phyloP scores from a whole-genome alignment of 768 basidiomycete species.

The Lyophyllum decastes region DNA sequence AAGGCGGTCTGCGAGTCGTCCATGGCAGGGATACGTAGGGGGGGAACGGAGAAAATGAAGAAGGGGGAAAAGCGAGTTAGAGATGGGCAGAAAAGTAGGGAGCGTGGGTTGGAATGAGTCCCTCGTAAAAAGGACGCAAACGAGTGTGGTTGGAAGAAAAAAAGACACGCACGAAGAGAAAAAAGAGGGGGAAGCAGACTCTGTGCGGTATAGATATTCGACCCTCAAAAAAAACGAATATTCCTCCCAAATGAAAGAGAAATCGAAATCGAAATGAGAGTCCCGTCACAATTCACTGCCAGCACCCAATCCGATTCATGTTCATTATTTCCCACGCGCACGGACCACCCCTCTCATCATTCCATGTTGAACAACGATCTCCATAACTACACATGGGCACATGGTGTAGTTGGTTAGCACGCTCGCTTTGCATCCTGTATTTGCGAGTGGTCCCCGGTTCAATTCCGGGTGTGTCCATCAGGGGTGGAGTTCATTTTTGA shows the following conservation, averaged over 20 bases:
- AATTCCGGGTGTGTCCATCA: conserved; percentile 22
- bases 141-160: conserved; percentile 30
- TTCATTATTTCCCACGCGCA: conserved; percentile 15
- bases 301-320: neutral
- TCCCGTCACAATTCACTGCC: neutral
- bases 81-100: conserved; percentile 52
- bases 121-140: conserved; percentile 38
- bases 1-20: conserved; percentile 77
- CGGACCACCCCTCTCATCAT: conserved; percentile 12
- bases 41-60: conserved; percentile 39
- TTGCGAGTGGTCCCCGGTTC: conserved; percentile 21
- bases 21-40: conserved; percentile 46
- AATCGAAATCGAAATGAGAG: conserved; percentile 16
- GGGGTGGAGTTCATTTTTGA: too few species aligned
- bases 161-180: conserved; percentile 33
- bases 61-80: conserved; percentile 45
- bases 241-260: conserved; percentile 20
- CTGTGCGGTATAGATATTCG: conserved; percentile 23
- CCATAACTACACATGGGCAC: conserved; percentile 10
- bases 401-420: conserved; percentile 25
- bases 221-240: conserved; percentile 22
- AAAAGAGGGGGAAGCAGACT: conserved; percentile 17
- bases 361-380: neutral
- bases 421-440: conserved; percentile 14
- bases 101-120: conserved; percentile 41